A percentile compares a stretch with the other conserved stretches of the same genome.
phyloP scores from a whole-genome alignment of 2,329 filamentous ascomycete species.

The Periconia sp. region DNA sequence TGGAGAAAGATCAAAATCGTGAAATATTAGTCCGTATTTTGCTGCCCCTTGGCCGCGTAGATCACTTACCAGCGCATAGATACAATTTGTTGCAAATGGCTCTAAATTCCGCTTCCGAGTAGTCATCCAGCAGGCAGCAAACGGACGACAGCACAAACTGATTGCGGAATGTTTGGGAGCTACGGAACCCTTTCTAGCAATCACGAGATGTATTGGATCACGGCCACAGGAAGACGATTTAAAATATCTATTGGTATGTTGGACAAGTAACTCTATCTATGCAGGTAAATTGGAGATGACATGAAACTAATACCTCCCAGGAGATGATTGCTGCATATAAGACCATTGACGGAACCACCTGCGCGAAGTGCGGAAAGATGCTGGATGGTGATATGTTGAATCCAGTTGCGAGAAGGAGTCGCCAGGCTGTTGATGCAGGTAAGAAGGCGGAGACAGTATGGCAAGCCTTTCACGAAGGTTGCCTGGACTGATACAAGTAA shows the following conservation, averaged over 20 bases:
- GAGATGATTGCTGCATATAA: conserved; percentile 50
- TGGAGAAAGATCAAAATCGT: conserved; percentile 27
- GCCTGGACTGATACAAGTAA: conserved; percentile 28
- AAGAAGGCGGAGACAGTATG: conserved; percentile 30
- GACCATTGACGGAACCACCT: conserved; percentile 32
- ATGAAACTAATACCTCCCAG: conserved; percentile 22
- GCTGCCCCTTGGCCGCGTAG: background rate
- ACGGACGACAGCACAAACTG: conserved; percentile 31
- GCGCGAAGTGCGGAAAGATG: conserved; percentile 40
- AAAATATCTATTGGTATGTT: conserved; percentile 40
- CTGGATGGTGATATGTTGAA: conserved; percentile 31
- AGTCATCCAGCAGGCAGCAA: conserved; percentile 31
- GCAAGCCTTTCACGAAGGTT: conserved; percentile 46
- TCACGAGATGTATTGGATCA: conserved; percentile 43
- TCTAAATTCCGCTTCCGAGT: conserved; percentile 35
- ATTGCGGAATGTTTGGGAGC: conserved; percentile 39
- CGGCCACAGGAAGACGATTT: conserved; percentile 39
- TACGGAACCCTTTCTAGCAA: conserved; percentile 30
- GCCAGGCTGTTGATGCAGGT: conserved; percentile 20
- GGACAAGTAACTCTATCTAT: background rate
- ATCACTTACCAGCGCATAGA: conserved; percentile 19
- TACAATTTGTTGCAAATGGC: conserved; percentile 31
- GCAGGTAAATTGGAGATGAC: background rate
- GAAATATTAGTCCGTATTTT: conserved; percentile 29
- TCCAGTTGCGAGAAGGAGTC: conserved; percentile 41